Evolutionary conservation across 176 grass and related monocot genomes (phyloP).

Genomic region (Rhynchospora tenuis): DNA sequence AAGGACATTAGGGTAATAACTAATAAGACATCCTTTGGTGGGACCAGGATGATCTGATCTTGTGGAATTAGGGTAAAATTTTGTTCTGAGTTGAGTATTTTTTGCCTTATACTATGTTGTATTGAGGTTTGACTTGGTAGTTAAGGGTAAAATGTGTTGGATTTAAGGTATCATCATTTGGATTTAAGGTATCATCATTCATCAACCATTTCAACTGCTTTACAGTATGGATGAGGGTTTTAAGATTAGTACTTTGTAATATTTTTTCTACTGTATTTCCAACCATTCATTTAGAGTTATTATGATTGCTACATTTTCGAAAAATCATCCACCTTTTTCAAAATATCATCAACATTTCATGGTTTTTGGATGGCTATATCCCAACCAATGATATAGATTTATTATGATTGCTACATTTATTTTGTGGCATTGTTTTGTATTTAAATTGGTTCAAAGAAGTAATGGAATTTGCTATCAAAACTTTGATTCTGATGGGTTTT

Average conservation of each 20-base stretch:
- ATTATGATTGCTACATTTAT: background rate
- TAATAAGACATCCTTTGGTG: background rate
- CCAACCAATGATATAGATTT: background rate
- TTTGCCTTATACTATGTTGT: background rate
- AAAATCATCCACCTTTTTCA: too few relatives aligned
- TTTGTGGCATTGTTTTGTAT: background rate
- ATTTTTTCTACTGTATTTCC: too few relatives aligned
- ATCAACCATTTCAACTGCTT: too few relatives aligned
- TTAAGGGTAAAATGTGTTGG: background rate
- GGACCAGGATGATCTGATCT: background rate
- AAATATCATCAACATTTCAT: background rate
- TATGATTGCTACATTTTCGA: too few relatives aligned
- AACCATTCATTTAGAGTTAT: too few relatives aligned
- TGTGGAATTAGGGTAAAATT: constrained; percentile 1
- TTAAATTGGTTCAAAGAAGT: background rate
- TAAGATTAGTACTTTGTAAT: too few relatives aligned
- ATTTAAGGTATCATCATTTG: background rate
- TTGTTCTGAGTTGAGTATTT: background rate
- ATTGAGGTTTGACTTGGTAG: background rate
- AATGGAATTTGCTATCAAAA: background rate
- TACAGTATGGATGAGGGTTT: too few relatives aligned
- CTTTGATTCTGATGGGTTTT: background rate
- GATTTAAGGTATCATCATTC: background rate
- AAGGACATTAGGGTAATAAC: background rate
- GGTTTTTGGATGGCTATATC: background rate